Percentiles rank a stretch among this genome's conserved stretches.
These are phyloP conservation scores for Spiraea crenata DNA, from an alignment of 331 rosid species.

Conservation along the genomic window DNA sequence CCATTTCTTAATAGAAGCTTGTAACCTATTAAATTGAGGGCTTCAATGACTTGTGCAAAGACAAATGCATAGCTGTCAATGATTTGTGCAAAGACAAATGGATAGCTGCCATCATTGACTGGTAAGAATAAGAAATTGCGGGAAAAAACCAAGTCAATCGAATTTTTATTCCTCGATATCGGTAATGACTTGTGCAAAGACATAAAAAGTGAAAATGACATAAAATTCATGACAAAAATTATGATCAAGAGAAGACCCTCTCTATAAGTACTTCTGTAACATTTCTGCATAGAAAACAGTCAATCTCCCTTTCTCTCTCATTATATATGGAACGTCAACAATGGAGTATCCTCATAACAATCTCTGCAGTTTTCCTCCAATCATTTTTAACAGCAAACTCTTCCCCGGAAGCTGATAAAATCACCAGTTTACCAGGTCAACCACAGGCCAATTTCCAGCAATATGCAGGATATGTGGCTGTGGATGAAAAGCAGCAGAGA, in stretches of 20 bases:
- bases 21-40: no score
- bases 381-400: conserved; percentile 14
- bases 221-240: no score
- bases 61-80: no score
- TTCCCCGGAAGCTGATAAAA: conserved; percentile 40
- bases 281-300: background rate
- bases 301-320: background rate
- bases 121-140: no score
- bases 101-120: no score
- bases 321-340: conserved; percentile 24
- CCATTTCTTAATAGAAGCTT: no score
- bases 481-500: conserved; percentile 50
- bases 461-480: conserved; percentile 54
- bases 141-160: no score
- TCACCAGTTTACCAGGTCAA: conserved; percentile 52
- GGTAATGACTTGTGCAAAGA: no score
- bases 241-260: background rate
- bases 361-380: conserved; percentile 27
- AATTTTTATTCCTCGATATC: no score
- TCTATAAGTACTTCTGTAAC: background rate
- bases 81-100: no score
- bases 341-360: conserved; percentile 20
- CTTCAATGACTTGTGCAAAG: no score
- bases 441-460: conserved; percentile 55
- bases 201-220: no score